Conservation (phyloP, 83 land plant genomes). For the Picea abies region DNA sequence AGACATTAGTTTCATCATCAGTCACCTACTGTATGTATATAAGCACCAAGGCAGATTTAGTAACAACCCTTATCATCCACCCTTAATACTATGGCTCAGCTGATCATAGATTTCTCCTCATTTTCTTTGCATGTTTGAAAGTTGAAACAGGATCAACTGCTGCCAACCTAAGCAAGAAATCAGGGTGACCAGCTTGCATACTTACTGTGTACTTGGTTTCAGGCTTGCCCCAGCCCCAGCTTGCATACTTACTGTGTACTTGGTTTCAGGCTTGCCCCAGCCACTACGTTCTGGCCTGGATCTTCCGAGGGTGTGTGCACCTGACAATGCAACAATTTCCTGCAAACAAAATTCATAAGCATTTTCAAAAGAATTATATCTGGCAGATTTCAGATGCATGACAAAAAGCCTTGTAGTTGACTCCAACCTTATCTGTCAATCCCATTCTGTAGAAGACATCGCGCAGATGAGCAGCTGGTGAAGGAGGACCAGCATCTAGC, state of each 20-base stretch:
- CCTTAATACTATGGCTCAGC: background rate
- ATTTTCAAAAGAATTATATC: background rate
- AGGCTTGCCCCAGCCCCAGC: constrained; percentile 98
- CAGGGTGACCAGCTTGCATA: background rate
- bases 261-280: constrained; percentile 95
- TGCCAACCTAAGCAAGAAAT: background rate
- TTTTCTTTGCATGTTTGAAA: background rate
- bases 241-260: constrained; percentile 78
- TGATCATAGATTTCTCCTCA: no score
- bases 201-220: constrained; percentile 95
- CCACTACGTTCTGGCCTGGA: constrained; percentile 99
- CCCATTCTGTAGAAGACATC: constrained; percentile 98
- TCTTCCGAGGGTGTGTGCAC: constrained; percentile 98
- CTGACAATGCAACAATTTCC: constrained; percentile 98
- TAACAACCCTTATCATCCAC: background rate
- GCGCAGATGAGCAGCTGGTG: constrained; percentile 93
- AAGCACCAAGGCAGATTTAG: background rate
- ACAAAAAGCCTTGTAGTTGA: background rate
- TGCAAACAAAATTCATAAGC: constrained; percentile 23
- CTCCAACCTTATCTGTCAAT: constrained; percentile 76
- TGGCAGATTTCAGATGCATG: background rate
- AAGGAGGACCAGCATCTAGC: constrained; percentile 94
- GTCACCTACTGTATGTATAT: background rate
- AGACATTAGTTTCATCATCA: no score
- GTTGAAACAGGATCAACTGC: background rate